Conservation (phyloP, 305 asterid genomes). For the Plantago coronopus region DNA sequence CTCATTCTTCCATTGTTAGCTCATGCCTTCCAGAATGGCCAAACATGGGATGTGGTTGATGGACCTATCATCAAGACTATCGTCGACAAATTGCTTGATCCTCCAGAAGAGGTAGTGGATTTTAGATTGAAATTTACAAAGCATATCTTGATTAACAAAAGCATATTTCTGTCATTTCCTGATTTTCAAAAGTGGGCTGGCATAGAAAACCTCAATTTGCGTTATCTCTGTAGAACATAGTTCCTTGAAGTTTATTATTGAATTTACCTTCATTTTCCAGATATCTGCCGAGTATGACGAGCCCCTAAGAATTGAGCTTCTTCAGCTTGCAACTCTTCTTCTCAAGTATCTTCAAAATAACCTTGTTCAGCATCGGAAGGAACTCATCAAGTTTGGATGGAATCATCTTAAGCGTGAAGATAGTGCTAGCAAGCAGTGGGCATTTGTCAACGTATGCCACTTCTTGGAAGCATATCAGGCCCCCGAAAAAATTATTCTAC, state of each 20-base stretch:
- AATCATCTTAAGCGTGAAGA: slow-evolving; percentile 99
- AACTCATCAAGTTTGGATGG: slow-evolving; percentile 98
- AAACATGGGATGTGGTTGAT: slow-evolving; percentile 99
- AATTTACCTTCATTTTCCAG: slow-evolving; percentile 31
- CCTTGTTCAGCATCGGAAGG: slow-evolving; percentile 96
- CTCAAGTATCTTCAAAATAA: slow-evolving; percentile 96
- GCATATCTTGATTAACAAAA: too few species aligned
- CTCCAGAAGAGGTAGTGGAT: slow-evolving; percentile 92
- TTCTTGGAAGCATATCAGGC: slow-evolving; percentile 99
- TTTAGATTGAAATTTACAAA: slow-evolving; percentile 11
- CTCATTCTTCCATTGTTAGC: slow-evolving; percentile 98
- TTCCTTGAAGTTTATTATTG: not conserved
- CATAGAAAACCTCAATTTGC: too few species aligned
- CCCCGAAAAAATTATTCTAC: slow-evolving; percentile 96
- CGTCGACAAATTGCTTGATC: slow-evolving; percentile 96
- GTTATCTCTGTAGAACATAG: not conserved
- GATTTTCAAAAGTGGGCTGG: too few species aligned
- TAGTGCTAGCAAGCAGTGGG: slow-evolving; percentile 99
- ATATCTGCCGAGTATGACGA: slow-evolving; percentile 94
- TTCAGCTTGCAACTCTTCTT: slow-evolving; percentile 97
- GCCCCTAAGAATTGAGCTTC: slow-evolving; percentile 98
- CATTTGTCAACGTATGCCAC: slow-evolving; percentile 99
- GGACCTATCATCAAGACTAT: slow-evolving; percentile 79
- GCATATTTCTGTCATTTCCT: too few species aligned
- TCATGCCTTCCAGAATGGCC: slow-evolving; percentile 92